phyloP scores from a whole-genome alignment of 1,284 basidiomycete genomes.

The Anthracocystis setariae region DNA sequence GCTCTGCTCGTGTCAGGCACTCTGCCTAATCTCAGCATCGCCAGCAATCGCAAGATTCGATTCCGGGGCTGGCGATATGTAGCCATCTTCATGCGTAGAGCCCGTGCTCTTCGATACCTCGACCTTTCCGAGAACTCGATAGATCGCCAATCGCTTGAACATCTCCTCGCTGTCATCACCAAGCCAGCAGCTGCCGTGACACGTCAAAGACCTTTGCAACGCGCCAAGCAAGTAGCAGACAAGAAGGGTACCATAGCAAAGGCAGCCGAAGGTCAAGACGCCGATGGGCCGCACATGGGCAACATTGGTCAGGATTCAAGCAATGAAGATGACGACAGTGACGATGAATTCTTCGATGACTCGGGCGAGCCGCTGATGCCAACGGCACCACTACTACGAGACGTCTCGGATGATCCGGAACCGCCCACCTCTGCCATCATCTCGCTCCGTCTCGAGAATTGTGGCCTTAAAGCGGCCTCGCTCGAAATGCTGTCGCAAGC shows the following conservation, averaged over 20 bases:
- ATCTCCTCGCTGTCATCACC: conserved; percentile 75
- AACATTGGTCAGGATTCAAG: not conserved
- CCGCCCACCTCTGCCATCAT: conserved; percentile 48
- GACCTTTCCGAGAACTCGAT: conserved; percentile 88
- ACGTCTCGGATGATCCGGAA: conserved; percentile 40
- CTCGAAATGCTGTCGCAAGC: conserved; percentile 58
- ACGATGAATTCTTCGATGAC: conserved; percentile 54
- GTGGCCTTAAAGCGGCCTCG: conserved; percentile 51
- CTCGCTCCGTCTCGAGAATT: conserved; percentile 63
- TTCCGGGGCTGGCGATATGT: conserved; percentile 81
- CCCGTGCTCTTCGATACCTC: conserved; percentile 80
- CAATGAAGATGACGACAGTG: conserved; percentile 36
- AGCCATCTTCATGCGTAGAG: conserved; percentile 80
- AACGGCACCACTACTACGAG: conserved; percentile 50
- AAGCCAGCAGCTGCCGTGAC: conserved; percentile 34
- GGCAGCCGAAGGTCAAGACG: conserved; percentile 1
- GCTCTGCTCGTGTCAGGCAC: conserved; percentile 85
- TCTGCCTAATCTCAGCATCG: conserved; percentile 83
- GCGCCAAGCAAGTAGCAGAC: conserved; percentile 9
- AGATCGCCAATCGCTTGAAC: conserved; percentile 80
- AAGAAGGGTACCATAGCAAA: conserved; percentile 1
- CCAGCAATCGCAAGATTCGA: conserved; percentile 85
- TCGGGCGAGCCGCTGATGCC: conserved; percentile 63
- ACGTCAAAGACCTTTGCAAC: conserved; percentile 7
- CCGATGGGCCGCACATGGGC: not conserved